Evolutionary conservation across 2,329 filamentous ascomycete species (phyloP).

Genomic region (Ambrosiella xylebori): DNA sequence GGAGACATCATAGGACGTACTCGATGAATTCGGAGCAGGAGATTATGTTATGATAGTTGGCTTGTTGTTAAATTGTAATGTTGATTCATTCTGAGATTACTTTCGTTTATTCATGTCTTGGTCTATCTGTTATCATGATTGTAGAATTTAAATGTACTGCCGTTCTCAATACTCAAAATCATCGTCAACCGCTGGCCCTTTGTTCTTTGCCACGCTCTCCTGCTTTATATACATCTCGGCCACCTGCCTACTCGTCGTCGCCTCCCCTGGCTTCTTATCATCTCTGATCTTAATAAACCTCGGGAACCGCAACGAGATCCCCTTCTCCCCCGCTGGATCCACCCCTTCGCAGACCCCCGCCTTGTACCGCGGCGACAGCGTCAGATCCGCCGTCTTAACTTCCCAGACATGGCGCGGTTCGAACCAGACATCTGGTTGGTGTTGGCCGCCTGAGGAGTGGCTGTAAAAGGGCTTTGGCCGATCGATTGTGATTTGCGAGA

Average conservation of each 20-base stretch:
- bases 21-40: conserved; percentile 14
- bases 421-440: conserved; percentile 97
- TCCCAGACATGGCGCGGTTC: conserved; percentile 93
- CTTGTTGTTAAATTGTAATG: too few relatives aligned
- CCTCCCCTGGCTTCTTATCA: conserved; percentile 89
- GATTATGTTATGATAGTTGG: conserved; percentile 5
- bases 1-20: conserved; percentile 4
- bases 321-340: conserved; percentile 53
- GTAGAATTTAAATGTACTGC: not conserved
- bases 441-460: conserved; percentile 67
- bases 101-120: not conserved
- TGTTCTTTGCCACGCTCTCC: conserved; percentile 73
- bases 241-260: conserved; percentile 68
- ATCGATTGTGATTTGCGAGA: conserved; percentile 68
- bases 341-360: conserved; percentile 71
- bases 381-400: conserved; percentile 90
- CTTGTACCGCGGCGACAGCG: conserved; percentile 79
- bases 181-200: conserved; percentile 77
- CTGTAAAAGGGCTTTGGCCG: conserved; percentile 86
- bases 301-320: conserved; percentile 80
- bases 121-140: not conserved
- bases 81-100: not conserved
- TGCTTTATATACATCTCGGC: conserved; percentile 96
- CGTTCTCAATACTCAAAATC: conserved; percentile 80
- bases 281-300: conserved; percentile 82